Evolutionary conservation across 2,329 filamentous ascomycete genomes (phyloP), one percentile per base, ranked within the genome.

Genomic region (Diplocarpon rosae): DNA sequence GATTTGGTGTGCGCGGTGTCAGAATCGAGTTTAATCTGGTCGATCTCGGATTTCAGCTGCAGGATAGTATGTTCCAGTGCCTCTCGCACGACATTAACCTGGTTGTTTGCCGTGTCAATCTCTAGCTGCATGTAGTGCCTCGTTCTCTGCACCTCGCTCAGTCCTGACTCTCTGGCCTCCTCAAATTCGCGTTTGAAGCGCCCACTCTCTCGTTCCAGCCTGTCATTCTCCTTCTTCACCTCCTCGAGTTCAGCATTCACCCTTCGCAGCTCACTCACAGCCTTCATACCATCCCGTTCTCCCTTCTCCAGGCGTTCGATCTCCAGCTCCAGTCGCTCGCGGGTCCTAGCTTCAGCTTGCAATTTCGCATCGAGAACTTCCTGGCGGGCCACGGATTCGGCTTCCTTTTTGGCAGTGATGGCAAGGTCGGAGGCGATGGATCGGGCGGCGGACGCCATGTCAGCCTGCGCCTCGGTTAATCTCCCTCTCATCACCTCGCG

Each of bases 401-500:
- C 79, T 60, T 93, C 85, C 61, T 83, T 83, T 65, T 84, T 83
- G 56, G 79, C 78, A 66, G 84, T 89, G 30, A 76, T 73, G 27
- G 83, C 78, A 60, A 89, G 90, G 60, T 96, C 89, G 56, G 85
- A 79, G 16, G 83, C 80, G 50, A 95, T 79, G 50, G 94, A 83
- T 37, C 78, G 78, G 42, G 85, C 81, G 39, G 87, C 85, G 45
- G 71, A 71, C 28, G 80, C 76, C 82, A 96, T 90, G 55, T 95
- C 87, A 51, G 87, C 77, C 64, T 96, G 89, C 32, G 98, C 70
- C 48, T 79, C 79, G 55, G 90, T 78, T 58, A 95, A 84, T 64
- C 92, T 94, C 61, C 72, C 71, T 53, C 87, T 82, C 76, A 93
- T 89, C 49, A 74, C 79, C 61, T 95, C 86, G 46, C 88, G 82